Conservation (phyloP, 2,329 filamentous ascomycete species). For the Colletotrichum navitas region DNA sequence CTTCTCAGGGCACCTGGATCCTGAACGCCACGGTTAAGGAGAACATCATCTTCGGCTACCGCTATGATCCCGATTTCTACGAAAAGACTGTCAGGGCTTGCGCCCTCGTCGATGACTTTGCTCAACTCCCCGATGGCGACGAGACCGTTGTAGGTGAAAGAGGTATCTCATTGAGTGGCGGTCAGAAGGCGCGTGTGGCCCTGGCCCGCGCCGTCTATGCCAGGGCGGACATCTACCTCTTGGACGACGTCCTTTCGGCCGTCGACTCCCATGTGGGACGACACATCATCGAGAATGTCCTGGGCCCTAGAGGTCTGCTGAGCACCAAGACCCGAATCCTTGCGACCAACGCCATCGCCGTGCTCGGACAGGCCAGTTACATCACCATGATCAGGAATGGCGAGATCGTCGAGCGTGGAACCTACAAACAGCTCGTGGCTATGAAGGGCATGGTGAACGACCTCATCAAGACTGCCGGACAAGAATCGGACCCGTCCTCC, state of each 20-base stretch:
- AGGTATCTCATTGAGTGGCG: slow-evolving; percentile 94
- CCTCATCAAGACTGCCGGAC: slow-evolving; percentile 81
- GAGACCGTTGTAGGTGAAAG: slow-evolving; percentile 97
- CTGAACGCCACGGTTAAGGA: slow-evolving; percentile 98
- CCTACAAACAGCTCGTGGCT: slow-evolving; percentile 89
- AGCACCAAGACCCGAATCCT: slow-evolving; percentile 89
- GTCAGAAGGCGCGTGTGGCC: slow-evolving; percentile 94
- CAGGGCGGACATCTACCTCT: slow-evolving; percentile 92
- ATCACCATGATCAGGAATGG: slow-evolving; percentile 88
- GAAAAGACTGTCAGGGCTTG: slow-evolving; percentile 93
- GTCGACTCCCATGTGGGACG: slow-evolving; percentile 98
- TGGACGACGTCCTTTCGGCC: slow-evolving; percentile 94
- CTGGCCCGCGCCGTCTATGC: slow-evolving; percentile 96
- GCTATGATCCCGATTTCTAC: slow-evolving; percentile 94
- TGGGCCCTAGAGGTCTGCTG: slow-evolving; percentile 86
- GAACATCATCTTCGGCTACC: slow-evolving; percentile 96
- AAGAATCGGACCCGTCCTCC: slow-evolving; percentile 55
- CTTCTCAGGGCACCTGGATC: slow-evolving; percentile 93
- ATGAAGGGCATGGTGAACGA: slow-evolving; percentile 93
- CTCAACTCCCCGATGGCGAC: slow-evolving; percentile 92
- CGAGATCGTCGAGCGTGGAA: slow-evolving; percentile 86
- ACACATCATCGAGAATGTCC: slow-evolving; percentile 93
- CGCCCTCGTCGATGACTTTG: slow-evolving; percentile 90
- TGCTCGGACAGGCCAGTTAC: slow-evolving; percentile 89
- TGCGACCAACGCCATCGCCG: slow-evolving; percentile 94